Base-by-base conservation (phyloP, 2,329 filamentous ascomycete genomes). In the Colletotrichum scovillei region DNA sequence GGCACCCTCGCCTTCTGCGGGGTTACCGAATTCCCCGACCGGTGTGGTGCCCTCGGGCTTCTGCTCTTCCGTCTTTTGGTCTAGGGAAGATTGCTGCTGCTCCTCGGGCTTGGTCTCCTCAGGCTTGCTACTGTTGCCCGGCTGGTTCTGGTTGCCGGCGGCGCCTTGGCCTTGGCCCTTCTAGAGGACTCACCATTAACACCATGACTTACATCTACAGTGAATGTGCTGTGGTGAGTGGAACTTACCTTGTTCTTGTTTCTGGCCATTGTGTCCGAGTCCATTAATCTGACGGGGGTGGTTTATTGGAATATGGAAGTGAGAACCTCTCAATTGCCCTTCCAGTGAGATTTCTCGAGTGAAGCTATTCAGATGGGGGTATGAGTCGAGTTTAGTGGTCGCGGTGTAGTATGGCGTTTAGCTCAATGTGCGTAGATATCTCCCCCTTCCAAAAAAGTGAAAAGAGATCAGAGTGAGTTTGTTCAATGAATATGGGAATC, bases 201-300 rank as follows among this genome's bases (percentile, higher is more conserved):
- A 19, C 28, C 11, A 2, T 19, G 8, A 5, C 35, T 4, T 12
- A 14, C 5, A 9, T 7, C 2, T 4, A n/a, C 28, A 46, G 8
- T 49, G 7, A n/a, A 3, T 22, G 22, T 6, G 5, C 4, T 1
- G 9, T 6, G 9, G 4, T 4, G 28, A 24, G 5, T 42, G 35
- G 4, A 32, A 14, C 74, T 57, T 69, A 75, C 74, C 68, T 73
- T 75, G 65, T 63, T 72, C 60, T 70, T 73, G 68, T 72, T 73
- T 49, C 55, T 69, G 65, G 65, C 74, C 74, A 75, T 75, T 57
- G 68, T 73, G 65, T 69, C 66, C 42, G 42, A 49, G 60, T 69
- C 60, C 64, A 67, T 63, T 56, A 67, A 62, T 60, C 46, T 63
- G 63, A 19, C 26, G n/a, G 32, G 26, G 63, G 32, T 28, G n/a